These are phyloP conservation scores for Casaregolazyma suthepensis DNA, from an alignment of 1,139 yeast genomes.

Conservation along the genomic window DNA sequence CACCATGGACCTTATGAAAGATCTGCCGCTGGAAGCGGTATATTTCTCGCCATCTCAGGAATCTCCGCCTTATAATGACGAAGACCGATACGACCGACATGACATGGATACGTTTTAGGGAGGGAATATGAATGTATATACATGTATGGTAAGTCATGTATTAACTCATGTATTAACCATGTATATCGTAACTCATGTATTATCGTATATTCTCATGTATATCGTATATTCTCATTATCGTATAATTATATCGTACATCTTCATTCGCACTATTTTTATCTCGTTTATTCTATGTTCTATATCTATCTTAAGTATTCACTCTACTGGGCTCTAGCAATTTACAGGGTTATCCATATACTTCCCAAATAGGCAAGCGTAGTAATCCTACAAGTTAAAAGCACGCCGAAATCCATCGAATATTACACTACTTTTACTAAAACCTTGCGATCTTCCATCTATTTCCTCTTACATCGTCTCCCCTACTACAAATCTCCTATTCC, in stretches of 20 bases:
- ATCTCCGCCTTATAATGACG: background rate
- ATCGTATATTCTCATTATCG: no score
- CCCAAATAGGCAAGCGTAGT: background rate
- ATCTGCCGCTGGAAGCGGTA: conserved; percentile 5
- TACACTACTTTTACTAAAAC: background rate
- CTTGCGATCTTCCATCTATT: background rate
- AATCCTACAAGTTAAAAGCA: background rate
- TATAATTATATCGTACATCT: no score
- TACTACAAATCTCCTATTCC: background rate
- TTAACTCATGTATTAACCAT: no score
- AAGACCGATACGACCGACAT: background rate
- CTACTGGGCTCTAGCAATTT: no score
- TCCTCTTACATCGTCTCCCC: no score
- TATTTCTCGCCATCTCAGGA: conserved; percentile 2
- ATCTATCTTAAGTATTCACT: no score
- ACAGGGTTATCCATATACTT: background rate
- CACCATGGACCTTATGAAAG: conserved; percentile 1
- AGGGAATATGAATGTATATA: no score
- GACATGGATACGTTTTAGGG: background rate
- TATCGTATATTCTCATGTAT: no score
- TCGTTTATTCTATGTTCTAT: no score
- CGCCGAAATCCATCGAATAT: background rate
- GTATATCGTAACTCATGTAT: no score
- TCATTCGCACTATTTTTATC: no score
- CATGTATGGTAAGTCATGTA: no score